Evolutionary conservation across 2,329 filamentous ascomycete species (phyloP).

Genomic region (Emericellopsis cladophorae): DNA sequence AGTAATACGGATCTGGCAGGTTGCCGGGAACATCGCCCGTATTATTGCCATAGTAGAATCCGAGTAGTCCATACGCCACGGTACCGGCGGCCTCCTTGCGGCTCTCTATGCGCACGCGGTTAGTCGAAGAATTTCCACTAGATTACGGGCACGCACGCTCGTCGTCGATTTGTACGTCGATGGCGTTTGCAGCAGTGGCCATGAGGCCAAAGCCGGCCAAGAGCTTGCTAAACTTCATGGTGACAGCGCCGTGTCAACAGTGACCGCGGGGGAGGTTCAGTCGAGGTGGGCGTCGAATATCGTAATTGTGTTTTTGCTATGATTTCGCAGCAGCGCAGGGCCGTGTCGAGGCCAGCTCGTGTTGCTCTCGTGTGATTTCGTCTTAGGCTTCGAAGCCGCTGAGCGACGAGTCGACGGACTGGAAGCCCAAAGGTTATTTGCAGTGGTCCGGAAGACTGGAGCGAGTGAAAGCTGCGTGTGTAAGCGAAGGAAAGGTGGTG

Average conservation of each 20-base stretch:
- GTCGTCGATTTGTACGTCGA: conserved; percentile 18
- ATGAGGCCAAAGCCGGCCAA: conserved; percentile 6
- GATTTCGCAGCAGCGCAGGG: too few relatives aligned
- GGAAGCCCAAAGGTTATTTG: too few relatives aligned
- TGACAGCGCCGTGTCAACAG: neutral
- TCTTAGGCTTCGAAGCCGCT: too few relatives aligned
- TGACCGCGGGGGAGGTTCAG: too few relatives aligned
- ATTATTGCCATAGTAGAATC: conserved; percentile 43
- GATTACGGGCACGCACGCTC: conserved; percentile 12
- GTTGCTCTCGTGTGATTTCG: too few relatives aligned
- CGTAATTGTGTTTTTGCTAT: too few relatives aligned
- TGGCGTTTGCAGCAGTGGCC: conserved; percentile 7
- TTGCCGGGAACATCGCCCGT: conserved; percentile 46
- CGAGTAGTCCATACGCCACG: conserved; percentile 34
- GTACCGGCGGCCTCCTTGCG: conserved; percentile 34
- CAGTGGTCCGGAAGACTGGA: too few relatives aligned
- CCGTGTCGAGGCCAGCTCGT: too few relatives aligned
- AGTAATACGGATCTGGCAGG: conserved; percentile 51
- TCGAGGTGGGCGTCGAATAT: too few relatives aligned
- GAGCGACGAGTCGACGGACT: too few relatives aligned
- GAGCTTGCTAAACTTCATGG: conserved; percentile 2
- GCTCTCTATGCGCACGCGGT: conserved; percentile 23
- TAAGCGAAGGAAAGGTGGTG: too few relatives aligned
- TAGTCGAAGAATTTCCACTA: neutral
- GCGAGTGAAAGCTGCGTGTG: too few relatives aligned